Conservation (phyloP, 768 basidiomycete species). For the Lepiota venenata region DNA sequence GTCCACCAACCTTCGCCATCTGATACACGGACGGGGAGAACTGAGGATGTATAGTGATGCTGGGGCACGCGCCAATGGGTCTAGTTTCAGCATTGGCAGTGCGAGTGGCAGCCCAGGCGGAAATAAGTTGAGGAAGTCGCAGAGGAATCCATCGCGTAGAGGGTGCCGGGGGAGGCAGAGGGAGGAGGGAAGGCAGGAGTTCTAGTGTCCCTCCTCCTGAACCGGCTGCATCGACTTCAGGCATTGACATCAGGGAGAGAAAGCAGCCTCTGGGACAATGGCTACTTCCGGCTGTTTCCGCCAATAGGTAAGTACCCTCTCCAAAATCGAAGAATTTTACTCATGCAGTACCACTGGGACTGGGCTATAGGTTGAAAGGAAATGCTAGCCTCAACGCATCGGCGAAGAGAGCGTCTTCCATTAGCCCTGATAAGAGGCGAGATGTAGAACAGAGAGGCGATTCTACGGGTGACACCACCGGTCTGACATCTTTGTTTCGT, state of each 20-base stretch:
- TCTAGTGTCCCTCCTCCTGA: slow-evolving; percentile 16
- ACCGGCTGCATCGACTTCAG: not conserved
- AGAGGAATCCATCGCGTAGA: not conserved
- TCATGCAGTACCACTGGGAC: no score
- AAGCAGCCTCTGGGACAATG: not conserved
- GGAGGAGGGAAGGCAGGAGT: slow-evolving; percentile 13
- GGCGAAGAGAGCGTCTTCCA: no score
- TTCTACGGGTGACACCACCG: slow-evolving; percentile 2
- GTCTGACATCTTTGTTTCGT: not conserved
- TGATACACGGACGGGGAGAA: not conserved
- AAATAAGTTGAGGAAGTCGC: not conserved
- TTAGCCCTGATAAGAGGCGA: not conserved
- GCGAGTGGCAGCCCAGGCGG: not conserved
- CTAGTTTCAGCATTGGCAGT: not conserved
- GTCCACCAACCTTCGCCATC: not conserved
- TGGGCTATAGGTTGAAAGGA: not conserved
- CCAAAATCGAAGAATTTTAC: not conserved
- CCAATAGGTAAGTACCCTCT: not conserved
- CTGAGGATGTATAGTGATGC: not conserved
- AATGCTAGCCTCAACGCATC: not conserved
- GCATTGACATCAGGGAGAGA: not conserved
- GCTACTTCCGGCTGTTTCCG: not conserved
- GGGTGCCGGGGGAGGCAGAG: slow-evolving; percentile 1
- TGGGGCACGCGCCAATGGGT: not conserved
- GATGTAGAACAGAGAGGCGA: not conserved